phyloP scores from a whole-genome alignment of 352 stramenopile species.

The Pythium dissimile region DNA sequence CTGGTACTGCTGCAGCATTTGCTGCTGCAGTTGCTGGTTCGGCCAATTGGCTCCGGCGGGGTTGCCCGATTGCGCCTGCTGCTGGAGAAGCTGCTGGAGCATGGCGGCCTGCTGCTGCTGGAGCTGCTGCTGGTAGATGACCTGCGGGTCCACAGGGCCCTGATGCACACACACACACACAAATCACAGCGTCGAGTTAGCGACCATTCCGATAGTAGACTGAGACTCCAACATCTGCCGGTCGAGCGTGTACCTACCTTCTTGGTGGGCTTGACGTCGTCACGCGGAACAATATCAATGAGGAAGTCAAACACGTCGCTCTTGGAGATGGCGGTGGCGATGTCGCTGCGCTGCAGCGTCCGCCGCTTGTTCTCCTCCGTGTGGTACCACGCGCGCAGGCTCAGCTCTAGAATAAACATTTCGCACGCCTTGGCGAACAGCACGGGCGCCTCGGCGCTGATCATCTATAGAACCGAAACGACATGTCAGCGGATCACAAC shows the following conservation, averaged over 20 bases:
- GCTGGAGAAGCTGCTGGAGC: constrained; percentile 85
- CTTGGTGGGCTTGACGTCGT: constrained; percentile 86
- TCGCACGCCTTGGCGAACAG: constrained; percentile 94
- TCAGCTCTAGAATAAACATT: constrained; percentile 93
- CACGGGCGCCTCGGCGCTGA: constrained; percentile 90
- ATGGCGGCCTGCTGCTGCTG: constrained; percentile 87
- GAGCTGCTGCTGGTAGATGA: constrained; percentile 85
- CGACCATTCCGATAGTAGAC: too few relatives aligned
- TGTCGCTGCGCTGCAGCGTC: constrained; percentile 90
- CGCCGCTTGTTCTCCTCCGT: constrained; percentile 92
- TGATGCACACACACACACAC: constrained; percentile 18
- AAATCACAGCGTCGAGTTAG: background rate
- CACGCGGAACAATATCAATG: constrained; percentile 88
- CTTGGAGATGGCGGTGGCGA: constrained; percentile 88
- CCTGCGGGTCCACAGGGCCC: constrained; percentile 63
- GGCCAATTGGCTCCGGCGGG: constrained; percentile 54
- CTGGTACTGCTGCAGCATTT: constrained; percentile 89
- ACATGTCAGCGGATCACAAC: background rate
- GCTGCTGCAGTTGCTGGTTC: constrained; percentile 81
- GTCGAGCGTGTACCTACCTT: constrained; percentile 68
- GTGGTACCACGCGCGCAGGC: constrained; percentile 85
- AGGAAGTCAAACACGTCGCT: constrained; percentile 92
- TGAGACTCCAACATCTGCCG: too few relatives aligned
- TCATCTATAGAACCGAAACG: constrained; percentile 65
- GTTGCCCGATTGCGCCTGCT: constrained; percentile 65